Evolutionary conservation across 2,329 filamentous ascomycete species (phyloP).

Genomic region (Xenoacremonium recifei): DNA sequence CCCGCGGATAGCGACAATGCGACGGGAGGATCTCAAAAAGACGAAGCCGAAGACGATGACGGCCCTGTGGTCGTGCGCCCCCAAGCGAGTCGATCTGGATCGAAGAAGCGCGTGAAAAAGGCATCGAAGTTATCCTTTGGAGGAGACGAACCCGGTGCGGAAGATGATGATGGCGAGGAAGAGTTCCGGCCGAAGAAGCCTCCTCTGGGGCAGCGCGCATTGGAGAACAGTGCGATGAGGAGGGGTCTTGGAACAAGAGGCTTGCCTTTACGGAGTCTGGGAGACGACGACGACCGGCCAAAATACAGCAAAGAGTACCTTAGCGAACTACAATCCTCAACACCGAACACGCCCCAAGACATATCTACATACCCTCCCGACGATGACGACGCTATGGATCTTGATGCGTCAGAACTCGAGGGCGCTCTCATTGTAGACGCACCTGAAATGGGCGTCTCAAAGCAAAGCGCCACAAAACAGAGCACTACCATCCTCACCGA

Average conservation of each 20-base stretch:
- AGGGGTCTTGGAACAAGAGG: slow-evolving; percentile 47
- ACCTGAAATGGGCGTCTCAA: slow-evolving; percentile 29
- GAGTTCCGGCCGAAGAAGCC: slow-evolving; percentile 66
- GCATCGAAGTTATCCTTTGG: slow-evolving; percentile 75
- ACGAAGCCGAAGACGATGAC: slow-evolving; percentile 41
- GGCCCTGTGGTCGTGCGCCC: slow-evolving; percentile 51
- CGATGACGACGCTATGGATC: slow-evolving; percentile 50
- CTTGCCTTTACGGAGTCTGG: slow-evolving; percentile 56
- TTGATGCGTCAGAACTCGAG: slow-evolving; percentile 61
- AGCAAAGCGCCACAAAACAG: slow-evolving; percentile 28
- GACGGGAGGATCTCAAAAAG: slow-evolving; percentile 16
- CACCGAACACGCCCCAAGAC: slow-evolving; percentile 76
- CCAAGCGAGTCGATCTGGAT: slow-evolving; percentile 43
- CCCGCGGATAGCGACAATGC: slow-evolving; percentile 37
- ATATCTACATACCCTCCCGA: slow-evolving; percentile 44
- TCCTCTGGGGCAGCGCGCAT: slow-evolving; percentile 59
- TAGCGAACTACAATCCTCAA: slow-evolving; percentile 80
- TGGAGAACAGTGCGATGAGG: slow-evolving; percentile 65
- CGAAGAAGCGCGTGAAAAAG: slow-evolving; percentile 60
- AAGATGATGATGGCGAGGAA: slow-evolving; percentile 48
- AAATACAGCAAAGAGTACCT: slow-evolving; percentile 86
- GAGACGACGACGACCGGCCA: slow-evolving; percentile 66
- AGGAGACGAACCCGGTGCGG: slow-evolving; percentile 50
- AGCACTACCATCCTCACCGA: slow-evolving; percentile 69
- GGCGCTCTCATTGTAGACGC: slow-evolving; percentile 63